These are phyloP conservation scores for Liquidambar formosana DNA, from an alignment of 164 flowering plant genomes.

Conservation along the genomic window DNA sequence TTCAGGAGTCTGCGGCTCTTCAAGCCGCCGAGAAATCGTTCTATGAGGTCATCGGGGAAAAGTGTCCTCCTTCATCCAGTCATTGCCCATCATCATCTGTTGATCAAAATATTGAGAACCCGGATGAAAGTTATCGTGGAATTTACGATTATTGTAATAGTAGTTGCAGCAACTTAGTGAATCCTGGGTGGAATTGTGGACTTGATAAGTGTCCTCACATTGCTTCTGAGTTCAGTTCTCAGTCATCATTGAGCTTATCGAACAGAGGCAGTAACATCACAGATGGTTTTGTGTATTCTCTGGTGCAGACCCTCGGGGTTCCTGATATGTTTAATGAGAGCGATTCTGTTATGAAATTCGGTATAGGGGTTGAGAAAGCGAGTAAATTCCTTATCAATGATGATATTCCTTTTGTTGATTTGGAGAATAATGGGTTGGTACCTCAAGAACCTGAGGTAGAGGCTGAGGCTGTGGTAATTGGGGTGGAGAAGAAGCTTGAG, in stretches of 20 bases:
- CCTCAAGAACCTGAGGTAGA: conserved; percentile 1
- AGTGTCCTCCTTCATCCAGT: conserved; percentile 27
- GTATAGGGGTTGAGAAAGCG: not conserved
- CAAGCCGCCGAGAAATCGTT: conserved; percentile 52
- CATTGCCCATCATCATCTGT: not conserved
- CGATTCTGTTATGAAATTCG: conserved; percentile 15
- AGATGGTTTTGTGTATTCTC: conserved; percentile 15
- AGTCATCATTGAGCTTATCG: conserved; percentile 25
- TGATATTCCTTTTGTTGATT: not conserved
- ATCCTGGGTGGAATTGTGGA: conserved; percentile 10
- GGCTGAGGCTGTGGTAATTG: not conserved
- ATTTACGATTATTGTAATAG: not conserved
- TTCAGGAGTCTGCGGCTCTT: conserved; percentile 50
- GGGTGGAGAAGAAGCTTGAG: conserved; percentile 11
- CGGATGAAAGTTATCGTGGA: conserved; percentile 6
- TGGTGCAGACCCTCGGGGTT: conserved; percentile 4
- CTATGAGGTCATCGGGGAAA: conserved; percentile 43
- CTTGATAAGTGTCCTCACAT: not conserved
- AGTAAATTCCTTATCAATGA: not conserved
- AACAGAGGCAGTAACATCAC: not conserved
- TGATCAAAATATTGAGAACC: conserved; percentile 15
- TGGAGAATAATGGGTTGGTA: not conserved
- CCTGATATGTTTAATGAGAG: conserved; percentile 12
- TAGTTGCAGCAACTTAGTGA: conserved; percentile 1
- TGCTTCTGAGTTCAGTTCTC: conserved; percentile 18